Conservation (phyloP, 345 rosid species). For the Aurinia saxatilis region DNA sequence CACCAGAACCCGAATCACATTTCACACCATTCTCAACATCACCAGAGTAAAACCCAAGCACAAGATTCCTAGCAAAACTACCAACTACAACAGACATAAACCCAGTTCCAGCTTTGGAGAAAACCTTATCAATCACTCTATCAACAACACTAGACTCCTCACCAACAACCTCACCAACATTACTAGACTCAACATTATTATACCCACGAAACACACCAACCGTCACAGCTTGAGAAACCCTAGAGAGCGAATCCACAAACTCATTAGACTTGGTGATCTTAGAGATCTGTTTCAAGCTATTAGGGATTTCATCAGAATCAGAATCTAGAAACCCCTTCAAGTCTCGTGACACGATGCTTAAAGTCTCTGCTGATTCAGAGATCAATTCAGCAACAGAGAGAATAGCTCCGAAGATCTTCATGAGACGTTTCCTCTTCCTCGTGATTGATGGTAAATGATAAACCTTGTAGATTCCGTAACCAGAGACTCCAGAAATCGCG, state of each 20-base stretch:
- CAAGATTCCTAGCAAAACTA: slow-evolving; percentile 90
- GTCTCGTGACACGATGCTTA: slow-evolving; percentile 58
- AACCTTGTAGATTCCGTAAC: slow-evolving; percentile 70
- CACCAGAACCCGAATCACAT: slow-evolving; percentile 23
- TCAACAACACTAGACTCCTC: slow-evolving; percentile 34
- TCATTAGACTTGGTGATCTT: slow-evolving; percentile 65
- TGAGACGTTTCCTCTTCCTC: slow-evolving; percentile 51
- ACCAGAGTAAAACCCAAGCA: slow-evolving; percentile 60
- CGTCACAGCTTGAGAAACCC: slow-evolving; percentile 59
- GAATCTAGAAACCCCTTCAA: slow-evolving; percentile 61
- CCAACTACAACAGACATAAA: slow-evolving; percentile 79
- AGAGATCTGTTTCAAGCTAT: slow-evolving; percentile 76
- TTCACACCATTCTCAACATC: slow-evolving; percentile 5
- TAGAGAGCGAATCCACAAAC: slow-evolving; percentile 47
- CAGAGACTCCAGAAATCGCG: slow-evolving; percentile 56
- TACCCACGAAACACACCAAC: slow-evolving; percentile 61
- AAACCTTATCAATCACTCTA: slow-evolving; percentile 62
- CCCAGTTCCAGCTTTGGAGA: slow-evolving; percentile 68
- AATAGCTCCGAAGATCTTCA: slow-evolving; percentile 51
- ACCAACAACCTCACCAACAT: slow-evolving; percentile 12
- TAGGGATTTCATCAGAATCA: slow-evolving; percentile 74
- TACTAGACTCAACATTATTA: slow-evolving; percentile 20
- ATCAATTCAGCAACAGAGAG: slow-evolving; percentile 60
- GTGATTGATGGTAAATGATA: slow-evolving; percentile 60
- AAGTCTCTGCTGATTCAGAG: slow-evolving; percentile 63